phyloP scores from a whole-genome alignment of 2,329 filamentous ascomycete genomes.

The Penicillium sp. region DNA sequence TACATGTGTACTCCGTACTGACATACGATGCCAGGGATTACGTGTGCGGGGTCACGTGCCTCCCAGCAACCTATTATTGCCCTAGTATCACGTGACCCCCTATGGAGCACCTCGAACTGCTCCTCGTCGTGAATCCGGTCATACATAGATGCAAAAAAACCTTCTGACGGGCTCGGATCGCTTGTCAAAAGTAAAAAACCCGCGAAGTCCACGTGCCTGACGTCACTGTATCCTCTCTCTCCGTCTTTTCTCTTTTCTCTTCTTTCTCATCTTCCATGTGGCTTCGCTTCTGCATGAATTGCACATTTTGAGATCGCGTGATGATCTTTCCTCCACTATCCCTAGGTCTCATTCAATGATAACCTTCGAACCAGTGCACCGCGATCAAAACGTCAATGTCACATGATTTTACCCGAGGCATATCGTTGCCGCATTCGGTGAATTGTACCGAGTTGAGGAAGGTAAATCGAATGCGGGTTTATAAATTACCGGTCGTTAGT shows the following conservation, averaged over 20 bases:
- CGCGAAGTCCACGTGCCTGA: background rate
- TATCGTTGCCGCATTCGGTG: slow-evolving; percentile 18
- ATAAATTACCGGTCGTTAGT: slow-evolving; percentile 3
- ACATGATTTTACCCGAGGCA: slow-evolving; percentile 4
- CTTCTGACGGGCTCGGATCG: too few relatives aligned
- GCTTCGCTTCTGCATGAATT: background rate
- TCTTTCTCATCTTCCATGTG: background rate
- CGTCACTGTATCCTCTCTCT: background rate
- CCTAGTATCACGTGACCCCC: too few relatives aligned
- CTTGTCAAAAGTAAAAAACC: too few relatives aligned
- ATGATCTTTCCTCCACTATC: background rate
- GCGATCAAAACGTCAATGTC: background rate
- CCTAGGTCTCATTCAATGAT: background rate
- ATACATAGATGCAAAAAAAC: too few relatives aligned
- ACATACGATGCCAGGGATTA: too few relatives aligned
- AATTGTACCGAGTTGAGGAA: background rate
- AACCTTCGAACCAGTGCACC: background rate
- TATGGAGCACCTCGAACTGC: too few relatives aligned
- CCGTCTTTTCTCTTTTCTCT: background rate
- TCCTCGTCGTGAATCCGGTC: too few relatives aligned
- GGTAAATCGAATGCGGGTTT: background rate
- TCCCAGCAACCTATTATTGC: too few relatives aligned
- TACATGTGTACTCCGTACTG: too few relatives aligned
- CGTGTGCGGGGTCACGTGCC: too few relatives aligned
- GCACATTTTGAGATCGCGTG: background rate